Evolutionary conservation across 208 protist genomes (phyloP).

Genomic region (Leishmania guyanensis): DNA sequence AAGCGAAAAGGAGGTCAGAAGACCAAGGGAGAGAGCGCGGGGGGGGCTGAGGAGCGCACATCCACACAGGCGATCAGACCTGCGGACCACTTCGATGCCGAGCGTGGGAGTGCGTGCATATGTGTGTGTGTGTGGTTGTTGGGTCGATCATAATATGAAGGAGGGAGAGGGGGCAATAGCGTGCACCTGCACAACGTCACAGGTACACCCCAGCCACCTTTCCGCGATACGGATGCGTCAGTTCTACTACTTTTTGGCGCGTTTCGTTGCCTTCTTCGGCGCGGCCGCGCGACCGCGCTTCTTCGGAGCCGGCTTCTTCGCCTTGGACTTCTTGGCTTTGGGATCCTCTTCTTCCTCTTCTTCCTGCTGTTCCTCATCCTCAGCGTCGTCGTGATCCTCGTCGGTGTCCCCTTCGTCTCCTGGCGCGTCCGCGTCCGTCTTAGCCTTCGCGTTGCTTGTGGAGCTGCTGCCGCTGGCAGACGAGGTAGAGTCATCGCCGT

Average conservation of each 20-base stretch:
- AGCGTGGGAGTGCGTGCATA: background rate
- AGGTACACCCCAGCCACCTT: background rate
- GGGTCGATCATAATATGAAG: background rate
- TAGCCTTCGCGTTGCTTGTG: conserved; percentile 2
- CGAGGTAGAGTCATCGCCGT: conserved; percentile 29
- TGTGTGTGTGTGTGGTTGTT: background rate
- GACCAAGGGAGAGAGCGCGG: background rate
- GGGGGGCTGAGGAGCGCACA: background rate
- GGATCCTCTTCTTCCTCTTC: conserved; percentile 16
- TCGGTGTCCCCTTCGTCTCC: conserved; percentile 9
- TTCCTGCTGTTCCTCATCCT: conserved; percentile 21
- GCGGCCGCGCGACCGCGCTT: conserved; percentile 39
- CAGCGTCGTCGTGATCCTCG: conserved; percentile 5
- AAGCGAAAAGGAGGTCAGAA: background rate
- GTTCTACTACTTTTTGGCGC: conserved; percentile 45
- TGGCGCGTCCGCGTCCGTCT: conserved; percentile 8
- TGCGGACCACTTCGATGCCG: no score
- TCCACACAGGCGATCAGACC: background rate
- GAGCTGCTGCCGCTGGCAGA: conserved; percentile 22
- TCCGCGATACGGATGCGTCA: background rate
- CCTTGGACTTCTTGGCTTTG: conserved; percentile 28
- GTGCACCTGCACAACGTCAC: background rate
- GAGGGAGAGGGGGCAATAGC: background rate
- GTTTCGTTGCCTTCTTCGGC: conserved; percentile 53
- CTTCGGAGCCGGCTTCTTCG: conserved; percentile 16